Evolutionary conservation across 352 stramenopile species (phyloP).

Genomic region (Phytophthora pinifolia): DNA sequence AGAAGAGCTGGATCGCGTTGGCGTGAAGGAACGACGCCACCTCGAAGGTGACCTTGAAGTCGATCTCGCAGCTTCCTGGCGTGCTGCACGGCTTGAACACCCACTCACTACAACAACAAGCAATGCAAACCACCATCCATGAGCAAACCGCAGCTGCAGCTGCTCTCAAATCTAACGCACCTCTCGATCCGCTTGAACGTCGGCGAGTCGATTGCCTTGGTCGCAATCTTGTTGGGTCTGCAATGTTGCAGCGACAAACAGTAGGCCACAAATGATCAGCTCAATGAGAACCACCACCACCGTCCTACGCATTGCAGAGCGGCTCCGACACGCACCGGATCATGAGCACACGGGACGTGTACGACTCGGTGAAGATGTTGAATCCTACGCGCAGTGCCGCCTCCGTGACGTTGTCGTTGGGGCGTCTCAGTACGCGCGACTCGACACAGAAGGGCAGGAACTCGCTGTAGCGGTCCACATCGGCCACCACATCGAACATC

Average conservation of each 20-base stretch:
- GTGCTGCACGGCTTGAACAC: conserved; percentile 50
- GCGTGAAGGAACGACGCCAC: conserved; percentile 79
- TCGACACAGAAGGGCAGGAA: conserved; percentile 86
- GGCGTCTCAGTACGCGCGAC: conserved; percentile 64
- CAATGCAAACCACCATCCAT: neutral
- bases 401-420: conserved; percentile 83
- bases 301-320: too few relatives aligned
- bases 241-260: neutral
- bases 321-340: conserved; percentile 36
- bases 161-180: conserved; percentile 26
- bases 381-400: conserved; percentile 72
- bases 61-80: conserved; percentile 62
- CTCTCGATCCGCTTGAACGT: conserved; percentile 89
- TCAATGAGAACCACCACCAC: neutral
- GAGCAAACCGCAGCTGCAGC: neutral
- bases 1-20: conserved; percentile 84
- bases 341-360: conserved; percentile 82
- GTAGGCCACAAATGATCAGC: conserved; percentile 3
- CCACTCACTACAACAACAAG: conserved; percentile 57
- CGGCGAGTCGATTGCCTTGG: conserved; percentile 79
- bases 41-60: conserved; percentile 85
- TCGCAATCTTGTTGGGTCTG: conserved; percentile 70
- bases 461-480: conserved; percentile 69
- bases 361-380: conserved; percentile 83
- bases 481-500: conserved; percentile 82